These are phyloP conservation scores for Lenzites betulinus DNA, from an alignment of 768 basidiomycete genomes.

Conservation along the genomic window DNA sequence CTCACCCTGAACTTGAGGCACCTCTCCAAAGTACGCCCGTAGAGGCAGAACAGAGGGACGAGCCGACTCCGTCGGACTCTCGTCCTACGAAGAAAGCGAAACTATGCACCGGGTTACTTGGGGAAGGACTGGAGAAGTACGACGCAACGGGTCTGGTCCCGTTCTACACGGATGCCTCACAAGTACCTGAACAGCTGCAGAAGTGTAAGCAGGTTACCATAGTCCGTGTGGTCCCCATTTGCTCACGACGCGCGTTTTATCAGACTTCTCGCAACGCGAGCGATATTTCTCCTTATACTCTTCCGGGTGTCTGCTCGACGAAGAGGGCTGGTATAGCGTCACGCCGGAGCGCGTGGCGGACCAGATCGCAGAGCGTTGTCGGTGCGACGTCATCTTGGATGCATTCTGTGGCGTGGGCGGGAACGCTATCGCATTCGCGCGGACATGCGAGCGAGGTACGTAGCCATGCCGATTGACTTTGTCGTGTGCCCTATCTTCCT, in stretches of 20 bases:
- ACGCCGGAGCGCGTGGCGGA: conserved; percentile 92
- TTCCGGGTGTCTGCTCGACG: conserved; percentile 83
- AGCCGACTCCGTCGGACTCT: not conserved
- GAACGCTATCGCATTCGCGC: conserved; percentile 95
- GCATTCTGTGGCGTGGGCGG: conserved; percentile 98
- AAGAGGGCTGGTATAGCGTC: conserved; percentile 98
- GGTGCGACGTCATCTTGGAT: conserved; percentile 82
- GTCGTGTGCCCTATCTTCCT: not conserved
- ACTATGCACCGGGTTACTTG: conserved; percentile 22
- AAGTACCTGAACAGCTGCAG: conserved; percentile 76
- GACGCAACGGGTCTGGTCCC: conserved; percentile 77
- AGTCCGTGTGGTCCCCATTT: not conserved
- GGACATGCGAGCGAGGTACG: conserved; percentile 92
- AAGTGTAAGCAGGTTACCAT: conserved; percentile 65
- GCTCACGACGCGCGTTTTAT: not conserved
- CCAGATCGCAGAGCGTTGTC: conserved; percentile 92
- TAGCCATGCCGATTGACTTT: not conserved
- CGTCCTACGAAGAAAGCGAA: conserved; percentile 41
- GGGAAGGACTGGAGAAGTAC: conserved; percentile 44
- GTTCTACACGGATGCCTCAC: conserved; percentile 58
- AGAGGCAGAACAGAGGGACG: not conserved
- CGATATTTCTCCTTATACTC: conserved; percentile 82
- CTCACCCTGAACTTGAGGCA: too few relatives aligned
- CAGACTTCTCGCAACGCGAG: conserved; percentile 86
- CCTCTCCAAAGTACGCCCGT: not conserved